Evolutionary conservation across 1,284 basidiomycete species (phyloP).

Genomic region (Singerocomus rubriflavus): DNA sequence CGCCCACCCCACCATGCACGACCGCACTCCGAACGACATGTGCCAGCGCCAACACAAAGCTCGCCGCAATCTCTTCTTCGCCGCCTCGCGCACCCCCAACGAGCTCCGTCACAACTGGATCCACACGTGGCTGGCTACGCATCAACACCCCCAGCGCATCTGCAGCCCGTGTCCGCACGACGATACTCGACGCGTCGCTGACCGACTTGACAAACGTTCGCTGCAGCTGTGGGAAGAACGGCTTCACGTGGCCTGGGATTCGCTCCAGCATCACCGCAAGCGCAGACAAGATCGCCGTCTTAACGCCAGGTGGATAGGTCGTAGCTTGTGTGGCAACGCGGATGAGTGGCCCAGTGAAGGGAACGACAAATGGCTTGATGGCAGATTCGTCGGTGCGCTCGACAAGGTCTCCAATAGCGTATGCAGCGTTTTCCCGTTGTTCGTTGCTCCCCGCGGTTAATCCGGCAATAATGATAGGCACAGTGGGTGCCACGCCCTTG

Average conservation of each 20-base stretch:
- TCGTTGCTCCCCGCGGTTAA: constrained; percentile 80
- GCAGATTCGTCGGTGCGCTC: constrained; percentile 85
- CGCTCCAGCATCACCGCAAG: constrained; percentile 79
- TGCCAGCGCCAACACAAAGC: constrained; percentile 74
- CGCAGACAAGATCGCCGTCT: constrained; percentile 83
- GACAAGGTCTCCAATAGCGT: constrained; percentile 92
- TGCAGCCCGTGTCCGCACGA: constrained; percentile 81
- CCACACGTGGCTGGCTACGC: constrained; percentile 82
- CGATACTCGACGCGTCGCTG: constrained; percentile 74
- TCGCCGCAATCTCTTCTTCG: constrained; percentile 75
- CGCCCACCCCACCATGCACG: constrained; percentile 63
- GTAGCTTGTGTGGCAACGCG: constrained; percentile 88
- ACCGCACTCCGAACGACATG: constrained; percentile 74
- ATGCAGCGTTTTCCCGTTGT: constrained; percentile 89
- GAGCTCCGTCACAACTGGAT: constrained; percentile 88
- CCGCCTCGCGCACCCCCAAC: constrained; percentile 64
- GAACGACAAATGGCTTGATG: constrained; percentile 96
- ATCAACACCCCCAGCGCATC: constrained; percentile 90
- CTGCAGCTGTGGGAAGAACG: constrained; percentile 98
- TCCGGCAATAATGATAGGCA: constrained; percentile 89
- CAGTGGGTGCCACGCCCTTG: constrained; percentile 86
- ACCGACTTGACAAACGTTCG: constrained; percentile 96
- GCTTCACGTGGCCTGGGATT: constrained; percentile 89
- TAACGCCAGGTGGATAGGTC: constrained; percentile 87
- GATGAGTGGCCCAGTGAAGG: constrained; percentile 95